Evolutionary conservation across 805 yeast species (phyloP), one percentile per base, ranked within the genome.

Genomic region (Scheffersomyces amazonensis): DNA sequence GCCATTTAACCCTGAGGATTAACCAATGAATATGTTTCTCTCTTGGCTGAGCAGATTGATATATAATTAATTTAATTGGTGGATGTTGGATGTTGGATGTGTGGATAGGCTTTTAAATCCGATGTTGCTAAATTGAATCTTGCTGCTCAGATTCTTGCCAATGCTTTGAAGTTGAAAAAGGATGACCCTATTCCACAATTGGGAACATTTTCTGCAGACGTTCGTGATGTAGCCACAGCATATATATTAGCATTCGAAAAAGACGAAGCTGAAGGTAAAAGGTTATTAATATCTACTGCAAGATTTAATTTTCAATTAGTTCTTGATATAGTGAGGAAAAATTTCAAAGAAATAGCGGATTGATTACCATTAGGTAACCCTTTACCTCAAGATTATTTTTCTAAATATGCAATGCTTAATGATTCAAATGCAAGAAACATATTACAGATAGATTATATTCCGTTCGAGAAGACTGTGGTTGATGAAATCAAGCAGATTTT

Each of bases 191-290:
- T 54, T 44, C 47, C 56, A 2, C 34, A 21, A 12, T 31, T 27
- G 16, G 17, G 31, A 3, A 34, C 40, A 11, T 23, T 31, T 17
- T 62, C 51, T 34, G 65, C 73, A 27, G 85, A 81, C 52, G 85
- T 81, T 3, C 69, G 85, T 51, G 87, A 82, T 51, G 81, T 78
- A 31, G 84, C 87, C 3, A 53, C 50, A 38, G 79, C 81, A 11
- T 87, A 82, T 49, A 48, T 77, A 12, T 46, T 52, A 8, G 80
- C 81, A 1, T 58, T 76, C 36, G 72, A 69, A 47, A 60, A 56
- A 38, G 57, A 55, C 24, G 43, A 41, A 16, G 58, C 65, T 19
- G 44, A 49, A 19, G 65, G 63, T 12, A 47, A 69, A 35, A 62
- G 75, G 46, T 51, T 69, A 19, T 13, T 56, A 4, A 30, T 54